Evolutionary conservation across 2,329 filamentous ascomycete genomes (phyloP), one percentile per base, ranked within the genome.

Genomic region (Pyrenophora seminiperda): DNA sequence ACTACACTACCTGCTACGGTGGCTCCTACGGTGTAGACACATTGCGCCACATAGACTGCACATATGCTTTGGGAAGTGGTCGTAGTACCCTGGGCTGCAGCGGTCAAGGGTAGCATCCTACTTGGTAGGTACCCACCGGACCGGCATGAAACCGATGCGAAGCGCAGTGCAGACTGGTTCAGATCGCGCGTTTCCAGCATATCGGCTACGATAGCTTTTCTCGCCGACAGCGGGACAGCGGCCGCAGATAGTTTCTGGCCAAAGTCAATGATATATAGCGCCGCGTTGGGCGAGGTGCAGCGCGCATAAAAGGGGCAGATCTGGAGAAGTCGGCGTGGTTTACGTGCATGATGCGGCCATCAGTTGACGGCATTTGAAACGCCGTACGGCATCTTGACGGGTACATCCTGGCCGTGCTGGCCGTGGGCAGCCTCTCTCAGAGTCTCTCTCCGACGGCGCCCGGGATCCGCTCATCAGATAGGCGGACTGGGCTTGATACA

Each of bases 271-370:
- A 27, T 4, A 40, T 46, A 42, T 44, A 39, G 48, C 39, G 37
- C 32, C n/a, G 20, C 24, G n/a, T 30, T 38, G 38, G 15, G 49
- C 42, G 22, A n/a, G 37, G 24, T 29, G 44, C 40, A 19, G 10
- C 18, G 20, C 45, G 61, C 63, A 65, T 65, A 62, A 66, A 63
- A 61, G 62, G 62, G 58, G 18, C 49, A 57, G 41, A 47, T 45
- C 30, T 46, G 46, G 53, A 50, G 44, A 7, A 39, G 48, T 46
- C 13, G 9, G 15, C n/a, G 47, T 36, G 50, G 52, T 53, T 54
- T 55, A 51, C 52, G 33, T 9, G 61, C 61, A 58, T 57, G 54
- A 57, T 44, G 39, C 53, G 47, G 54, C 49, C 55, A 51, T 44
- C 55, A 44, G 41, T 39, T 29, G 53, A 52, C 52, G 54, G 56